Evolutionary conservation across 306 rosid species (phyloP), one percentile per base, ranked within the genome.

Genomic region (Cicer pinnatifidum): DNA sequence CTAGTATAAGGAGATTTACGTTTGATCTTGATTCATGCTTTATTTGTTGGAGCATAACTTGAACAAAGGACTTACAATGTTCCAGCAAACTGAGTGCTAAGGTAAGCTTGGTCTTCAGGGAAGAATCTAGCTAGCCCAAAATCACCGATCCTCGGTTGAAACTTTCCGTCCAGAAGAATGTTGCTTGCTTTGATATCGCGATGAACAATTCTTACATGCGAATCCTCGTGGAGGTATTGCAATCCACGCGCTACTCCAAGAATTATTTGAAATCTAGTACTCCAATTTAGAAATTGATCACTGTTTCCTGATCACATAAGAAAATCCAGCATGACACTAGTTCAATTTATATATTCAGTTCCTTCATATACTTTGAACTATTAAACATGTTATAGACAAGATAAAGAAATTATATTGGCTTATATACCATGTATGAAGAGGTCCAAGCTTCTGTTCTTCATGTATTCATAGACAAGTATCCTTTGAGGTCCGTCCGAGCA

Each of bases 101-200:
- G 89, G 80, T 88, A 91, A 75, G 90, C 89, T 89, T 93, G 94
- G 60, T 89, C 97, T 72, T 93, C 98, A 16, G 97, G 98, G 78
- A 93, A 89, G 89, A 93, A 93, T 80, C 94, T 85, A 38, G 98
- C 98, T 37, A 93, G 82, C 41, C 97, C 97, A 60, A 93, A 93
- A 75, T 93, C 98, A 57, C 98, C 97, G 45, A 93, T 93, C 89
- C 78, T 93, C 1, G 97, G 92, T 60, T 80, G 96, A 81, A 86
- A 85, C 82, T 88, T 91, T 1, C 83, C 91, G 67, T 93, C 96
- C 61, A 93, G 98, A 82, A 93, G 97, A 86, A 93, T 88, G 76
- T 91, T 93, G 81, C 97, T 93, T 54, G 98, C 98, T 81, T 93
- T 93, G 77, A 93, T 89, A 78, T 91, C 98, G 57, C 97, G 80